Evolutionary conservation across 352 stramenopile genomes (phyloP), one percentile per base, ranked within the genome.

Genomic region (Globisporangium sylvaticum): DNA sequence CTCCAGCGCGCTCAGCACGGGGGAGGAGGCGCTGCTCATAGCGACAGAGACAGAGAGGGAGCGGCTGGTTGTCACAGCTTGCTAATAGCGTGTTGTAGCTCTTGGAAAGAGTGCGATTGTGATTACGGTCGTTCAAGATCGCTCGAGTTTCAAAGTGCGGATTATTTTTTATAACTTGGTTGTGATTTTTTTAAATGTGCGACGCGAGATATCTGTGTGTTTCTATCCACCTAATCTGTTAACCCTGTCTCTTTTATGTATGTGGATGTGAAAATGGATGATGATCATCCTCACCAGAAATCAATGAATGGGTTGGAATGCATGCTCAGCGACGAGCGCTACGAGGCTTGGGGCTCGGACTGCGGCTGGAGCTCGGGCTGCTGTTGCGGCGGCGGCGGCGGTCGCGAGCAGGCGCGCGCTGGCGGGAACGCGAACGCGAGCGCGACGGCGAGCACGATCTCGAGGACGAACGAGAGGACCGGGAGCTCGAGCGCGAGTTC

Each of bases 381-480:
- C 58, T 73, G 57, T 20, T 66, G 57, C 59, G 72, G 58, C 58
- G 74, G 56, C 60, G 72, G 64, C 60, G 72, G 64, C 57, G 64
- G 12, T 18, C 53, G 7, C 55, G 60, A 68, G 14, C 56, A 70
- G 27, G 66, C 27, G 73, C 70, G 25, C 71, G 62, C 24, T 66
- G 70, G 15, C 56, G 69, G 18, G 70, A 78, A 9, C 69, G 70
- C 63, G 72, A 74, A 0, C 52, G 22, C 2, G 67, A 73, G 50
- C 59, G 72, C 2, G 71, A 81, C 37, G 66, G 37, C 6, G 76
- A 74, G 3, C 70, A 67, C 42, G 78, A 87, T 25, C 72, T 68
- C 0, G 78, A 89, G 31, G 64, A 67, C 58, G 71, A 69, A 27
- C 39, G 68, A 68, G 32, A 44, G 8, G 48, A 62, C 6, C 22